Base-by-base conservation (phyloP, 345 rosid species). In the Bruguiera gymnorhiza region DNA sequence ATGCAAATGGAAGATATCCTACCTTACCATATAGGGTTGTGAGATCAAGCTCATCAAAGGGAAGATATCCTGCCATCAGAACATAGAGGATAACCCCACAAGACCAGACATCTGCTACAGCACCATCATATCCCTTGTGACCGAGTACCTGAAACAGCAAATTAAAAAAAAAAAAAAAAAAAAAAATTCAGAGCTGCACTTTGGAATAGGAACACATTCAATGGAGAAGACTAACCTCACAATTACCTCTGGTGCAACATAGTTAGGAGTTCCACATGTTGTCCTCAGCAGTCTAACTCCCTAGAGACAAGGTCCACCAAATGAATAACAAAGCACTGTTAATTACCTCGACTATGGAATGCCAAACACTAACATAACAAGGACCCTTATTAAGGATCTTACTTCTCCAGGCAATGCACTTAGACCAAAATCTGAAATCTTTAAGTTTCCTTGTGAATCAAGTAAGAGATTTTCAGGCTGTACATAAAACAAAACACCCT, bases 381-480 rank as follows among this genome's bases (percentile, higher is more conserved):
- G 27, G 66, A 6, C 27, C 57, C 8, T 36, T 60, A 60, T 20
- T 1, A 37, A 71, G 60, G 43, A 50, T 67, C 81, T 84, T 88
- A 94, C 98, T 76, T 72, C 85, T 62, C 88, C 96, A 1, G 93
- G 97, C 77, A 85, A 81, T 3, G 97, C 99, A 64, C 96, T 94
- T 37, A 94, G 93, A 54, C 98, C 97, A 79, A 94, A 91, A 87
- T 94, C 99, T 63, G 96, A 94, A 51, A 94, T 91, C 85, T 87
- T 94, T 36, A 94, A 87, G 73, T 89, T 88, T 67, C 92, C 97
- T 83, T 76, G 93, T 59, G 96, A 94, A 83, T 94, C 99, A 11
- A 95, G 89, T 67, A 95, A 77, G 32, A 95, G 93, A 85, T 89
- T 95, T 78, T 94, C 98, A 8, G 98, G 98, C 98, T 94, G 91